A percentile compares a stretch with the other conserved stretches of the same genome.
Evolutionary conservation across 2,329 filamentous ascomycete genomes (phyloP).

Genomic region (Bipolaris cookei): DNA sequence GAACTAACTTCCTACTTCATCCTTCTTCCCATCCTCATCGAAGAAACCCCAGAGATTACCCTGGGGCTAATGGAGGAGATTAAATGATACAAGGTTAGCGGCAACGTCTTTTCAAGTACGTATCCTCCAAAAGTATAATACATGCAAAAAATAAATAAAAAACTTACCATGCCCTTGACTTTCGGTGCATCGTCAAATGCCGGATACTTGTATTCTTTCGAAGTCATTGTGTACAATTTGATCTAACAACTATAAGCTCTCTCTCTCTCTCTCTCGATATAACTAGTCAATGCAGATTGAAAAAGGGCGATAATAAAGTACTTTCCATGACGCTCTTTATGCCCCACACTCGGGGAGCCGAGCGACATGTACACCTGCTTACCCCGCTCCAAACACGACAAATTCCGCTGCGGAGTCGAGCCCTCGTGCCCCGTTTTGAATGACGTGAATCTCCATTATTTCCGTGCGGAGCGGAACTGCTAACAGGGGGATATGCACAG

Average conservation of each 20-base stretch:
- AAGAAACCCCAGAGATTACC: slow-evolving; percentile 46
- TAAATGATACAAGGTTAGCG: too few species aligned
- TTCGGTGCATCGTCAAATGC: slow-evolving; percentile 44
- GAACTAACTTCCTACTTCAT: slow-evolving; percentile 59
- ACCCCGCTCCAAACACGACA: slow-evolving; percentile 7
- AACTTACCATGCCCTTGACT: slow-evolving; percentile 31
- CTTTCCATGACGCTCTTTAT: too few species aligned
- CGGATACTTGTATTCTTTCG: slow-evolving; percentile 32
- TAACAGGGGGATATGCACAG: not conserved
- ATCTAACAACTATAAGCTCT: not conserved
- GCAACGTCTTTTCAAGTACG: too few species aligned
- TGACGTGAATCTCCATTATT: slow-evolving; percentile 6
- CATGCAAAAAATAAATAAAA: not conserved
- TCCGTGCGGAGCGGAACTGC: not conserved
- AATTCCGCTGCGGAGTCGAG: slow-evolving; percentile 1
- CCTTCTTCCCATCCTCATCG: slow-evolving; percentile 50
- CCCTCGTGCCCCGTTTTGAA: not conserved
- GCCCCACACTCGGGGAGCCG: too few species aligned
- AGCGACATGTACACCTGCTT: not conserved
- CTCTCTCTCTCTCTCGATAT: not conserved
- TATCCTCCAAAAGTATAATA: too few species aligned
- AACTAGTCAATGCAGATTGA: too few species aligned
- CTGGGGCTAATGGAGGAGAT: slow-evolving; percentile 27
- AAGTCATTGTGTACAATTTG: slow-evolving; percentile 3
- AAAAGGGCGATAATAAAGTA: too few species aligned